Evolutionary conservation across 192 early-diverging fungal genomes (phyloP), one percentile per base, ranked within the genome.

Genomic region (Glomus cerebriforme): DNA sequence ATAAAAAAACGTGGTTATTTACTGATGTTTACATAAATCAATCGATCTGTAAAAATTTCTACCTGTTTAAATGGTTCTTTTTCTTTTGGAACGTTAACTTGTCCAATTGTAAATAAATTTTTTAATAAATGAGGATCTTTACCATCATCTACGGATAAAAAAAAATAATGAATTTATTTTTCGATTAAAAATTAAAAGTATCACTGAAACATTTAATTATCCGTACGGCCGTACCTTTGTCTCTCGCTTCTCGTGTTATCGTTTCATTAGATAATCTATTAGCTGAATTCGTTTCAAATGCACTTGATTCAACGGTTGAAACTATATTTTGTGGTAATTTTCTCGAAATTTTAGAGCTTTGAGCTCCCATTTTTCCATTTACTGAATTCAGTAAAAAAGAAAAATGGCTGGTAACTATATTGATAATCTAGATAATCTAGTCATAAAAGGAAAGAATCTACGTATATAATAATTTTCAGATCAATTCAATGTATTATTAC

Each of bases 231-330:
- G 3, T 35, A 68, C 66, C 32, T 68, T 68, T 68, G 22, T 68
- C n/a, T 13, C 19, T 29, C 5, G 32, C 17, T 34, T 26, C 31
- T 32, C 32, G 13, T 35, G 34, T 34, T 68, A 68, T n/a, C 13
- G 22, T 15, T 8, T 32, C 22, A 39, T 32, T 31, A 35, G 66
- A 67, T 35, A 34, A 22, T 68, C 24, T 31, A 22, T n/a, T 35
- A 22, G 31, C 2, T 19, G 65, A 29, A 67, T 39, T 19, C 17
- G 66, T 19, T 68, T 68, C 66, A 35, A 22, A 15, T 10, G 66
- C 66, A n/a, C 66, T 68, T n/a, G 66, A 68, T 68, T 68, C 29
- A 19, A 68, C 66, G 9, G 39, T 34, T 39, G 66, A 68, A 68
- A 34, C 15, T 22, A 67, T 8, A 68, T 68, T 31, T 22, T 68